Conservation (phyloP, 352 stramenopile species). For the Phytophthora quininea region DNA sequence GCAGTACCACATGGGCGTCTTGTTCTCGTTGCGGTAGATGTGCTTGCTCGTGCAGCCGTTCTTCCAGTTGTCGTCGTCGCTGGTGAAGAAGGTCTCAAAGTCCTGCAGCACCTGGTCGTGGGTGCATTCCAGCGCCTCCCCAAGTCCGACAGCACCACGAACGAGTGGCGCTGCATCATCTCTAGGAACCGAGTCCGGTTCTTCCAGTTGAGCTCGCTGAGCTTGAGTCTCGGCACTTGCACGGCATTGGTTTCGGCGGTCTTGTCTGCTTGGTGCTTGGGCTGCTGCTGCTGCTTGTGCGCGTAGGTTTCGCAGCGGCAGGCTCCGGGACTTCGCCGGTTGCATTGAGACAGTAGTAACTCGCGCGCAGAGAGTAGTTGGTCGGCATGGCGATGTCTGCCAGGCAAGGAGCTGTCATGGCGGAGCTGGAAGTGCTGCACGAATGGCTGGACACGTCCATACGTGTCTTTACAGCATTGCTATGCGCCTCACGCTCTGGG, state of each 20-base stretch:
- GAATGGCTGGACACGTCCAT: background rate
- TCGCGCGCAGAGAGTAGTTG: constrained; percentile 34
- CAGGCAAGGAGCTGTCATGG: constrained; percentile 14
- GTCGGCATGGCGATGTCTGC: constrained; percentile 14
- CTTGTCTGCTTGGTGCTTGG: constrained; percentile 10
- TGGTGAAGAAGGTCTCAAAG: constrained; percentile 59
- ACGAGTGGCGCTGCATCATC: constrained; percentile 66
- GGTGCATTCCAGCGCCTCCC: constrained; percentile 40
- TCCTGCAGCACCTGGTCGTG: constrained; percentile 43
- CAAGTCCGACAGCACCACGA: constrained; percentile 65
- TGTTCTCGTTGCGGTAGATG: constrained; percentile 62
- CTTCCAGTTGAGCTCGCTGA: constrained; percentile 53
- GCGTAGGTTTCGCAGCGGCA: background rate
- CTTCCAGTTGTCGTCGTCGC: constrained; percentile 42
- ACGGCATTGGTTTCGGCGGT: background rate
- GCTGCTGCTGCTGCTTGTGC: background rate
- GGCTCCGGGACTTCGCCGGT: constrained; percentile 7
- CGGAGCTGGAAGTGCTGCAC: constrained; percentile 4
- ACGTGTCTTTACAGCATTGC: constrained; percentile 15
- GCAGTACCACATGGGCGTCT: constrained; percentile 70
- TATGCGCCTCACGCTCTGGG: constrained; percentile 15
- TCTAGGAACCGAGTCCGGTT: constrained; percentile 52
- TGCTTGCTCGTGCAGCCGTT: constrained; percentile 55
- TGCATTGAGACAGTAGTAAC: constrained; percentile 39
- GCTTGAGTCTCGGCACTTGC: constrained; percentile 45